Conservation (phyloP, 176 grass and related monocot species). For the Aegilops speltoides region DNA sequence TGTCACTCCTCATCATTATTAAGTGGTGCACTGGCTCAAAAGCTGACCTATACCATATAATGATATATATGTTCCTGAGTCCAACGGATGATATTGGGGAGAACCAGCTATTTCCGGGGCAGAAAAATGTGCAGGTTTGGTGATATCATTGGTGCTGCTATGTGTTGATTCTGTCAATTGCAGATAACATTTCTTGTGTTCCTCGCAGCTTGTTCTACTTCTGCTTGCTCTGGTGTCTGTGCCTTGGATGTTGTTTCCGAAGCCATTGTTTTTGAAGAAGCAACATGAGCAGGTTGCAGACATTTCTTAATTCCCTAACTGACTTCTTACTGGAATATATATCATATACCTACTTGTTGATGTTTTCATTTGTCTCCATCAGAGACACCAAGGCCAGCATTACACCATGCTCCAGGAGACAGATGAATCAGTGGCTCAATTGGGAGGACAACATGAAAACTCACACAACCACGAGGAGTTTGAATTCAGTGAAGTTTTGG, state of each 20-base stretch:
- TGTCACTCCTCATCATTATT: slow-evolving; percentile 78
- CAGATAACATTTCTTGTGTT: slow-evolving; percentile 5
- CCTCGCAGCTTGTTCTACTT: slow-evolving; percentile 63
- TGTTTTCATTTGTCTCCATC: slow-evolving; percentile 14
- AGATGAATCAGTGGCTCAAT: slow-evolving; percentile 68
- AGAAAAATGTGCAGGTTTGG: slow-evolving; percentile 83
- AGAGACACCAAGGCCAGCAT: slow-evolving; percentile 75
- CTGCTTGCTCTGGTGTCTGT: slow-evolving; percentile 83
- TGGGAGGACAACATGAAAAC: slow-evolving; percentile 50
- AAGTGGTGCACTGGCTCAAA: slow-evolving; percentile 93
- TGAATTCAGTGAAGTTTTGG: slow-evolving; percentile 89
- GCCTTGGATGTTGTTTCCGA: slow-evolving; percentile 98
- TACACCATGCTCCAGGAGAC: slow-evolving; percentile 60
- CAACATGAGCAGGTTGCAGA: slow-evolving; percentile 60
- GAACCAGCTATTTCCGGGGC: slow-evolving; percentile 88
- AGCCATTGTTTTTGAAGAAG: slow-evolving; percentile 76
- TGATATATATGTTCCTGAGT: slow-evolving; percentile 99
- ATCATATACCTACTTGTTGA: neutral
- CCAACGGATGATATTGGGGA: slow-evolving; percentile 82
- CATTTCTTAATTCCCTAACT: neutral
- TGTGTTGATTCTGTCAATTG: neutral
- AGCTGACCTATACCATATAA: slow-evolving; percentile 89
- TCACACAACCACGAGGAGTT: slow-evolving; percentile 64
- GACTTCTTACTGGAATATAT: neutral
- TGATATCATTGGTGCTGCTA: neutral